A percentile compares a stretch with the other conserved stretches of the same genome.
phyloP scores from a whole-genome alignment of 106 monocot species.

The Xerophyta viscosa region DNA sequence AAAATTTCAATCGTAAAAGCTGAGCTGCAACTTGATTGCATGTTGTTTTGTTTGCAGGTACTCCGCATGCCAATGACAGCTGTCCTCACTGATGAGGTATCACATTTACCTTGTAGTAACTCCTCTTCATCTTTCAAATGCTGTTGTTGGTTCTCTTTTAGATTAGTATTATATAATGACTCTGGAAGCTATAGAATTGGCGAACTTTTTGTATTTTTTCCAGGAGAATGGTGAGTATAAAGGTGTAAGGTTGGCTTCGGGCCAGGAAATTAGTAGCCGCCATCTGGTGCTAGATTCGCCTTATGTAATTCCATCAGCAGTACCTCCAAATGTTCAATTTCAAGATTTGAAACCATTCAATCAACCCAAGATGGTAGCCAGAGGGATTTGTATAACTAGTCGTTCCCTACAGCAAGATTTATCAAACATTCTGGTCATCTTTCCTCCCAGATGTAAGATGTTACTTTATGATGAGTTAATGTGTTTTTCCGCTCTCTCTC shows the following conservation, averaged over 20 bases:
- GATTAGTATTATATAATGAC: no score
- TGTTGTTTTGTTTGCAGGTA: conserved; percentile 35
- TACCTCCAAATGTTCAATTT: conserved; percentile 4
- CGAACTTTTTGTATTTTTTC: no score
- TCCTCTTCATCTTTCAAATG: neutral
- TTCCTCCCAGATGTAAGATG: conserved; percentile 80
- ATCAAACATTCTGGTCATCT: conserved; percentile 60
- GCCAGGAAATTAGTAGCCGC: conserved; percentile 64
- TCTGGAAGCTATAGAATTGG: no score
- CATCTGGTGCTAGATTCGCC: conserved; percentile 62
- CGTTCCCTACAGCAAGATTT: conserved; percentile 37
- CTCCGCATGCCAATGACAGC: conserved; percentile 69
- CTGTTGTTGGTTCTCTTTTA: no score
- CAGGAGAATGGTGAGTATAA: conserved; percentile 46
- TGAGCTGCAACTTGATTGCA: neutral
- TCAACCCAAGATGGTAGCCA: conserved; percentile 30
- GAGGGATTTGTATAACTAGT: conserved; percentile 56
- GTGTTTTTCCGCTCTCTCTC: no score
- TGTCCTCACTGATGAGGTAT: conserved; percentile 65
- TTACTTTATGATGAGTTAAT: no score
- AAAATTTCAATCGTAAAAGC: neutral
- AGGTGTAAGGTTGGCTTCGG: conserved; percentile 70
- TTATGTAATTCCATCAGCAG: conserved; percentile 28
- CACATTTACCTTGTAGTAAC: neutral
- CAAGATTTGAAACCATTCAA: conserved; percentile 16